These are phyloP conservation scores for Volvariella volvacea DNA, from an alignment of 1,284 basidiomycete genomes.

Conservation along the genomic window DNA sequence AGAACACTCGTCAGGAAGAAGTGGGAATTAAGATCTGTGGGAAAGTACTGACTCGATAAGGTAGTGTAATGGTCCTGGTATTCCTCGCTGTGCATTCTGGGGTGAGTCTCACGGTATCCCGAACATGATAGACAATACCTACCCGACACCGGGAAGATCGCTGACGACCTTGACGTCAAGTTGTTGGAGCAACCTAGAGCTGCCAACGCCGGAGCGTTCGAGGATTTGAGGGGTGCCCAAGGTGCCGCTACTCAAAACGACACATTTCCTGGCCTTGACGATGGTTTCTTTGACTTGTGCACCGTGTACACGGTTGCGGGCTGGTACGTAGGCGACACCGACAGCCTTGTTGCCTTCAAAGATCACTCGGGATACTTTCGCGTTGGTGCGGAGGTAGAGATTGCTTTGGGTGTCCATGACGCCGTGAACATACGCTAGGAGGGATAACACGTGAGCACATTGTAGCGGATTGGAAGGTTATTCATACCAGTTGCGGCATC, in stretches of 20 bases:
- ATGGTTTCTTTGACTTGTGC: conserved; percentile 53
- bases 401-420: conserved; percentile 64
- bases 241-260: conserved; percentile 60
- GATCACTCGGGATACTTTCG: conserved; percentile 61
- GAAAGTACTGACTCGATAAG: conserved; percentile 45
- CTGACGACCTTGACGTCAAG: conserved; percentile 56
- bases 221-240: conserved; percentile 67
- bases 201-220: conserved; percentile 65
- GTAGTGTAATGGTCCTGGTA: conserved; percentile 75
- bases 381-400: conserved; percentile 53
- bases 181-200: conserved; percentile 45
- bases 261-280: conserved; percentile 55
- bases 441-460: background rate
- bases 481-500: conserved; percentile 58
- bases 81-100: conserved; percentile 40
- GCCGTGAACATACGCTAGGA: conserved; percentile 59
- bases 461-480: conserved; percentile 1
- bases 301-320: conserved; percentile 50
- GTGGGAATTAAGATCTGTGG: background rate
- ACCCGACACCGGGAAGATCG: conserved; percentile 68
- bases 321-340: conserved; percentile 62
- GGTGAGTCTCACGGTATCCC: background rate
- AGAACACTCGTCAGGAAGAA: background rate
- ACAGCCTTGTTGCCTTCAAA: conserved; percentile 69
- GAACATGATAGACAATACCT: conserved; percentile 16